Evolutionary conservation across 106 monocot genomes (phyloP), one percentile per base, ranked within the genome.

Genomic region (Hemerocallis citrina): DNA sequence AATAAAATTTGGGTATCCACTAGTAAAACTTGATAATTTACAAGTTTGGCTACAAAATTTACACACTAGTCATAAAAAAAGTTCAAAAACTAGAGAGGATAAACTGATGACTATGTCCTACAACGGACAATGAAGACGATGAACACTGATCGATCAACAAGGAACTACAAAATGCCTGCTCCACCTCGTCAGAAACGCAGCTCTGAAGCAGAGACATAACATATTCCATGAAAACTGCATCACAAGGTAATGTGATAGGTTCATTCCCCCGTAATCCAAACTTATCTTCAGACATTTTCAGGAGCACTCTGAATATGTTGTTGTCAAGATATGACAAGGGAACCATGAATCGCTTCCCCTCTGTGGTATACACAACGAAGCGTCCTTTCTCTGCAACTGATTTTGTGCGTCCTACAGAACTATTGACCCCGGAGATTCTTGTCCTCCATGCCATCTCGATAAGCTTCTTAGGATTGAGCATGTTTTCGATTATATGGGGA

Each of bases 231-330:
- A 35, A 38, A 4, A 4, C 20, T 1, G 73, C 68, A 34, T 79
- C 78, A 13, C 68, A 79, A 4, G 73, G 78, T 41, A 79, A 13
- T 14, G 13, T 68, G 22, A 79, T 79, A 16, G 68, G 73, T 10
- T 74, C 68, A 52, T 74, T n/a, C 63, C 63, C 11, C 4, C 43
- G 43, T 28, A 58, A 50, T 9, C 74, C 74, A 7, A 34, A 68
- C 63, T 78, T 50, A 19, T 72, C 72, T 55, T 63, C 51, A 1
- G 67, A 77, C 59, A 61, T 61, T n/a, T 16, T 51, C 20, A 78
- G 42, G 24, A 73, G 62, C 24, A 58, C 49, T 5, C 13, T 11
- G n/a, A 73, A 57, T 13, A 73, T 51, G 28, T 2, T 34, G 33
- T 30, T 68, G 28, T 34, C 57, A 3, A 73, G 63, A 29, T 64